Percentiles rank a stretch among this genome's conserved stretches.
These are phyloP conservation scores for Talaromyces ruber DNA, from an alignment of 495 filamentous ascomycete species.

Conservation along the genomic window DNA sequence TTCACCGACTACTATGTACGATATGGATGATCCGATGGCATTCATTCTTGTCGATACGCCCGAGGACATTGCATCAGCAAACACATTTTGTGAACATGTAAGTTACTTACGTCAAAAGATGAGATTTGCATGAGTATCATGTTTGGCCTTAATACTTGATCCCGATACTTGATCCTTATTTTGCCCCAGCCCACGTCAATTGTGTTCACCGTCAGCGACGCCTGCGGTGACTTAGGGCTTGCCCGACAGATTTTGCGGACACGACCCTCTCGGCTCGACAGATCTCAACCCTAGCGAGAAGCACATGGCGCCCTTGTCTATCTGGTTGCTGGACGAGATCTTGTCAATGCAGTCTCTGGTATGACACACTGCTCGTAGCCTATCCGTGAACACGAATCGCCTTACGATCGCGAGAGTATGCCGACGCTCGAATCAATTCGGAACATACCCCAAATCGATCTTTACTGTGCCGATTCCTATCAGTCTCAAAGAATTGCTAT, in stretches of 20 bases:
- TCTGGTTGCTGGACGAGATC: not conserved
- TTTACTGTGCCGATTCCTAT: not conserved
- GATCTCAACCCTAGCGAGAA: not conserved
- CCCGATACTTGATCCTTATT: too few relatives aligned
- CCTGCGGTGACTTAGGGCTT: not conserved
- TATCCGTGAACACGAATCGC: not conserved
- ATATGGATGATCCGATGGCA: not conserved
- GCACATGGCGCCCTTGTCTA: not conserved
- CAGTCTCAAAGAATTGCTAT: not conserved
- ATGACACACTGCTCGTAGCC: not conserved
- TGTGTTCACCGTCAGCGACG: not conserved
- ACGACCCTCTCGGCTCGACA: not conserved
- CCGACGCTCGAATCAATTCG: not conserved
- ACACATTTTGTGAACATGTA: not conserved
- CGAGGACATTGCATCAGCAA: not conserved
- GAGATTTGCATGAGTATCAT: not conserved
- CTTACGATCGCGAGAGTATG: not conserved
- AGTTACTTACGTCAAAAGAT: not conserved
- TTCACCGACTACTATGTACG: not conserved
- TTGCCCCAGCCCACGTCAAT: not conserved
- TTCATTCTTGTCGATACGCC: not conserved
- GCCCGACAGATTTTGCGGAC: not conserved
- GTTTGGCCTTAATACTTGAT: not conserved
- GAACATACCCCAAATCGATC: not conserved
- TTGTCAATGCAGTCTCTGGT: not conserved